phyloP scores from a whole-genome alignment of 1,284 basidiomycete genomes.

The Ustilago lituana region DNA sequence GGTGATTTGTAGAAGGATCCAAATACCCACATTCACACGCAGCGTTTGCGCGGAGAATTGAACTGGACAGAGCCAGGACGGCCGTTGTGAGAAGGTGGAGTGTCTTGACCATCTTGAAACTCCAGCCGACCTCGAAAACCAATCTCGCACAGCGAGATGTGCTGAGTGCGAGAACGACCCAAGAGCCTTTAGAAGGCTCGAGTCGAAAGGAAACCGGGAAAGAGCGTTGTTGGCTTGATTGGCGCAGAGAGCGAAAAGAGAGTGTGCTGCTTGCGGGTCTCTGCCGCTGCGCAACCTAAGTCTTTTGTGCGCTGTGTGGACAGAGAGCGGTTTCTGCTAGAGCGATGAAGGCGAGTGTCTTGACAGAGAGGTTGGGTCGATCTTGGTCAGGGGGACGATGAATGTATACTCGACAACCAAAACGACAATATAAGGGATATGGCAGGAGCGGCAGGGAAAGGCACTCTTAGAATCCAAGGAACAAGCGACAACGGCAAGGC shows the following conservation, averaged over 20 bases:
- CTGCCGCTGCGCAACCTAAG: conserved; percentile 13
- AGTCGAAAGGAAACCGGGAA: background rate
- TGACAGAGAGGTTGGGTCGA: background rate
- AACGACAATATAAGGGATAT: conserved; percentile 34
- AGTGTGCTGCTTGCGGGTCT: background rate
- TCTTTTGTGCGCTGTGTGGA: conserved; percentile 25
- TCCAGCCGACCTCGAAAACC: background rate
- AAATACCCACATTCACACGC: conserved; percentile 58
- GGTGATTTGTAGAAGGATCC: conserved; percentile 49
- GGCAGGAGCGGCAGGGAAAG: conserved; percentile 2
- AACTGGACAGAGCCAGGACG: conserved; percentile 31
- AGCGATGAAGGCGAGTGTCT: conserved; percentile 7
- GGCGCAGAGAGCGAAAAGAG: background rate
- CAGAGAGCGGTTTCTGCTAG: conserved; percentile 14
- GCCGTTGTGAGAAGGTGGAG: conserved; percentile 17
- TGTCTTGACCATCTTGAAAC: conserved; percentile 28
- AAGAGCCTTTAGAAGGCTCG: conserved; percentile 1
- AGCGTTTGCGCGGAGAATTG: conserved; percentile 23
- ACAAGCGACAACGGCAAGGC: background rate
- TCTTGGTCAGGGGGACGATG: background rate
- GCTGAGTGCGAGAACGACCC: background rate
- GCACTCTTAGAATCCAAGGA: background rate
- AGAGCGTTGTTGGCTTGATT: background rate
- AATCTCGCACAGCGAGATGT: conserved; percentile 10
- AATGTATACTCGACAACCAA: too few species aligned